Evolutionary conservation across 2,329 filamentous ascomycete species (phyloP), one percentile per base, ranked within the genome.

Genomic region (Xenosphaeropsis pyriputrescens): DNA sequence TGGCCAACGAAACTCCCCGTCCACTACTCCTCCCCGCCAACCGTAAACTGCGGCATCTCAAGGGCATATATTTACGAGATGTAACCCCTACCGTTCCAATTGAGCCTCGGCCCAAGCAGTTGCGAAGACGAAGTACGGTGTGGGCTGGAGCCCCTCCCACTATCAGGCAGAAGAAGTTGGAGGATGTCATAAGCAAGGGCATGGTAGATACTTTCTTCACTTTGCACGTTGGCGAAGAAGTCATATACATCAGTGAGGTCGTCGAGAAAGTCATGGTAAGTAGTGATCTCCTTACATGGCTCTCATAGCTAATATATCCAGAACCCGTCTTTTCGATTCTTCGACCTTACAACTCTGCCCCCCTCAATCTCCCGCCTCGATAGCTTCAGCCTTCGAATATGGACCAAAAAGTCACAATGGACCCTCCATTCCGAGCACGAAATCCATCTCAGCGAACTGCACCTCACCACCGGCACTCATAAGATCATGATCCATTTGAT

Each of bases 171-270:
- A 76, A 75, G 57, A 79, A 77, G 53, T 63, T 94, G 32, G 82
- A 91, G 56, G 69, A 78, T 46, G 70, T 84, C 6, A 73, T 82
- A 18, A 74, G 77, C 37, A 72, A 68, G 48, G 70, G 75, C 37
- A 77, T 91, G 59, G 85, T 79, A n/a, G 82, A 95, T 59, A 77
- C 79, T 13, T 95, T 93, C 67, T 91, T 93, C 57, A 83, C 85
- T 2, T 55, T 95, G 37, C 88, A 95, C 56, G 72, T 78, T 34
- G 63, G 72, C 1, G 71, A 62, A 3, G 59, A 75, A 37, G 59
- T 68, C 34, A 62, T 95, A n/a, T 95, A 95, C 56, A 73, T 94
- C 49, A 94, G 86, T 52, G 89, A 96, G 59, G 67, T 81, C 16
- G 72, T 78, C 18, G 72, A 81, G 47, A 75, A 76, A 50, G 77